A percentile compares a stretch with the other conserved stretches of the same genome.
Evolutionary conservation across 352 stramenopile species (phyloP).

Genomic region (Phytophthora foliorum): DNA sequence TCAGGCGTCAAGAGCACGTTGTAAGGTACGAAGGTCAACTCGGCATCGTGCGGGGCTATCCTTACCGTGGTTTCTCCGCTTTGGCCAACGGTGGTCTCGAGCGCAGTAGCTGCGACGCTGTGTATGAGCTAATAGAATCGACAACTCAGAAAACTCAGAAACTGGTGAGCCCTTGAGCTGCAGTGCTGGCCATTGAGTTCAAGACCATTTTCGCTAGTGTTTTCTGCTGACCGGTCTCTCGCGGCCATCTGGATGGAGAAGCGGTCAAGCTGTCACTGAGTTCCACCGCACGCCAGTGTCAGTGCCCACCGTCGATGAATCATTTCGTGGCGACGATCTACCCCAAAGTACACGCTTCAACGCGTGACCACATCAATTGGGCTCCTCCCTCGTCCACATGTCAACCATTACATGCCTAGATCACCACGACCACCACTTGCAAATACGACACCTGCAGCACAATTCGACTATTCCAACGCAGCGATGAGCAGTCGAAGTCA

Average conservation of each 20-base stretch:
- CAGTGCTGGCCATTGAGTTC: no score
- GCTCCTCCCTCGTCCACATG: no score
- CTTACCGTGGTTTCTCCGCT: neutral
- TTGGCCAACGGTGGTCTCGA: neutral
- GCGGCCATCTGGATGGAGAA: constrained; percentile 10
- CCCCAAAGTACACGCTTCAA: constrained; percentile 8
- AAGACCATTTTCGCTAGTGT: neutral
- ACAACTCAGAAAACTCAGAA: constrained; percentile 10
- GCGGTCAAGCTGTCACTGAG: constrained; percentile 23
- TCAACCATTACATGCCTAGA: neutral
- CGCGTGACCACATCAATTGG: constrained; percentile 22
- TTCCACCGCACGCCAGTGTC: constrained; percentile 29
- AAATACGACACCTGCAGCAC: constrained; percentile 17
- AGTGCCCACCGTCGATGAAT: constrained; percentile 20
- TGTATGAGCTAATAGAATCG: neutral
- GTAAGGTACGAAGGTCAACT: neutral
- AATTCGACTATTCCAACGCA: constrained; percentile 8
- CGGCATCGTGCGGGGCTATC: neutral
- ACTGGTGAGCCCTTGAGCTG: no score
- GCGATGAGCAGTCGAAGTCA: constrained; percentile 28
- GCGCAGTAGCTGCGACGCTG: neutral
- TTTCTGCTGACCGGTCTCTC: constrained; percentile 2
- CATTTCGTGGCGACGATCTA: constrained; percentile 30
- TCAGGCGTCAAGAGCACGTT: neutral
- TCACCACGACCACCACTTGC: constrained; percentile 30